Conservation (phyloP, 2,329 filamentous ascomycete genomes). For the Penicillium sp. region DNA sequence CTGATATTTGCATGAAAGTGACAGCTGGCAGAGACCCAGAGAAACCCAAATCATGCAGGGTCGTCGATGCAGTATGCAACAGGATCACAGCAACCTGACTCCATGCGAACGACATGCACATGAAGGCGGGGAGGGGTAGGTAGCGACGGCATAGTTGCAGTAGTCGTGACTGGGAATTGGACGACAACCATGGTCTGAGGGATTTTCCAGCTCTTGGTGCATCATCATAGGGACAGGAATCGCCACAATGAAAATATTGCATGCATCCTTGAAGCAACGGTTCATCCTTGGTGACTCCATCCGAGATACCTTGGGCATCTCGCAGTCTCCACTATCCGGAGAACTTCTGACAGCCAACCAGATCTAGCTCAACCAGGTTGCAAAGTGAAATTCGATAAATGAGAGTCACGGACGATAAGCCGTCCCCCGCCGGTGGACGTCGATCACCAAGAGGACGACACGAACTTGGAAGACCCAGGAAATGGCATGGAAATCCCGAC, state of each 20-base stretch:
- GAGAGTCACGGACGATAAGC: constrained; percentile 34
- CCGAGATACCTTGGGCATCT: constrained; percentile 33
- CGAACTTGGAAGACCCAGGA: constrained; percentile 21
- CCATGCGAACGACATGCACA: constrained; percentile 32
- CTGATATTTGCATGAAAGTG: constrained; percentile 31
- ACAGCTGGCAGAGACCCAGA: constrained; percentile 37
- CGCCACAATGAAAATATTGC: constrained; percentile 39
- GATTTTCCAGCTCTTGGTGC: constrained; percentile 34
- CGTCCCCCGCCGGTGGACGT: constrained; percentile 30
- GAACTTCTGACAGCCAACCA: constrained; percentile 35
- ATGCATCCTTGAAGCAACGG: constrained; percentile 40
- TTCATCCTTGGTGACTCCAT: constrained; percentile 33
- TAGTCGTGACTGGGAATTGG: constrained; percentile 27
- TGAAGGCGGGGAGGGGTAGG: constrained; percentile 32
- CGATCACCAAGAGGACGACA: constrained; percentile 32
- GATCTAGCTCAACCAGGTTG: constrained; percentile 28
- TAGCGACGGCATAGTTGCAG: constrained; percentile 29
- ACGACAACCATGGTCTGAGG: constrained; percentile 32
- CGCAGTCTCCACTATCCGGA: constrained; percentile 35
- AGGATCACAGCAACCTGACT: constrained; percentile 24
- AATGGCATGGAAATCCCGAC: constrained; percentile 27
- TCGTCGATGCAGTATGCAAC: constrained; percentile 31
- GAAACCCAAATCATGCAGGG: constrained; percentile 32
- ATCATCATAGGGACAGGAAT: constrained; percentile 29
- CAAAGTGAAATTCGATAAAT: constrained; percentile 30